These are phyloP conservation scores for Fusarium fujikuroi DNA, from an alignment of 2,329 filamentous ascomycete genomes.

Conservation along the genomic window DNA sequence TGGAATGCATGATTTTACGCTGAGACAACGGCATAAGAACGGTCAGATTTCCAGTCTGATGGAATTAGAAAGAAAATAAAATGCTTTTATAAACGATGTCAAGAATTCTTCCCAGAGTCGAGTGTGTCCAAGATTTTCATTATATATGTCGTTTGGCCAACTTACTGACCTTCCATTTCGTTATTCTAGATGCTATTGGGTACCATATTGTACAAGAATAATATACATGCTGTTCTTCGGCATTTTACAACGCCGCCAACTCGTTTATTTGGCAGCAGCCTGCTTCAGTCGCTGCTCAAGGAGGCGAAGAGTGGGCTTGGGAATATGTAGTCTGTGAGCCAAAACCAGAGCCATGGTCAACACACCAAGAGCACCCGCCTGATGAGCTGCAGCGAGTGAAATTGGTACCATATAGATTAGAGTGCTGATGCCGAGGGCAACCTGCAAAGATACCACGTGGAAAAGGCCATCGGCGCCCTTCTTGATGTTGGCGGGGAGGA, in stretches of 20 bases:
- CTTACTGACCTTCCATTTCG: slow-evolving; percentile 14
- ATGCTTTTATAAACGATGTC: slow-evolving; percentile 21
- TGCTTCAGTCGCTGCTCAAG: slow-evolving; percentile 63
- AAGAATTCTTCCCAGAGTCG: slow-evolving; percentile 28
- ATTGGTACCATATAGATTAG: slow-evolving; percentile 94
- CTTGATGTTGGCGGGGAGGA: slow-evolving; percentile 71
- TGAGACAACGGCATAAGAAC: slow-evolving; percentile 11
- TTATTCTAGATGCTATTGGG: slow-evolving; percentile 27
- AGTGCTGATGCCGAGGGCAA: slow-evolving; percentile 86
- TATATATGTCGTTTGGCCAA: slow-evolving; percentile 1
- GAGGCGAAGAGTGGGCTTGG: slow-evolving; percentile 70
- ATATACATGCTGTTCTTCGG: slow-evolving; percentile 35
- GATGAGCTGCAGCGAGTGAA: slow-evolving; percentile 87
- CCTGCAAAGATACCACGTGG: slow-evolving; percentile 84
- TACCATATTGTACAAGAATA: slow-evolving; percentile 43
- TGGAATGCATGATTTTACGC: slow-evolving; percentile 43
- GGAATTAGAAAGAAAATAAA: slow-evolving; percentile 30
- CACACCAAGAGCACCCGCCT: slow-evolving; percentile 87
- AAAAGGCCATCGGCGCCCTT: slow-evolving; percentile 82
- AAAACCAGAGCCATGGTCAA: slow-evolving; percentile 85
- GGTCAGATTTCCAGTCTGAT: slow-evolving; percentile 9
- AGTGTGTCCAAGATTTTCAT: slow-evolving; percentile 27
- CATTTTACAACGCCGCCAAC: slow-evolving; percentile 25
- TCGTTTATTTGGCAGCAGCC: slow-evolving; percentile 28
- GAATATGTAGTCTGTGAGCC: slow-evolving; percentile 80